A percentile compares a stretch with the other conserved stretches of the same genome.
Evolutionary conservation across 768 basidiomycete genomes (phyloP).

Genomic region (Pisolithus marmoratus): DNA sequence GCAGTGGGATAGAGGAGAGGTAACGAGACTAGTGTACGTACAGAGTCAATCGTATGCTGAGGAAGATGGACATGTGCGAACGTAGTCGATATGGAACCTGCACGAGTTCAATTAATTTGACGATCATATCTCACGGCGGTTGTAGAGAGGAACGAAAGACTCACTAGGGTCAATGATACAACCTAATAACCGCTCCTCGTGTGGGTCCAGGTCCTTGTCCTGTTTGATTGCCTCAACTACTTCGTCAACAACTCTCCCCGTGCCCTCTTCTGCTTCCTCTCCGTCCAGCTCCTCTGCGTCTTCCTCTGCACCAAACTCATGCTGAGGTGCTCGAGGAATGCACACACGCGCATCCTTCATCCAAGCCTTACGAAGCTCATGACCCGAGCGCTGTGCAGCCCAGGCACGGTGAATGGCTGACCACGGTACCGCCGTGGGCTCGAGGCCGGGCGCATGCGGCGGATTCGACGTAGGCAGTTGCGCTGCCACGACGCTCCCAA

Average conservation of each 20-base stretch:
- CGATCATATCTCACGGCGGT: not conserved
- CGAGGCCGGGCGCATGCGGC: constrained; percentile 10
- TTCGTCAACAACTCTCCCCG: constrained; percentile 42
- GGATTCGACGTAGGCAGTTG: not conserved
- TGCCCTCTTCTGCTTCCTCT: constrained; percentile 24
- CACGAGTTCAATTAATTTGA: constrained; percentile 4
- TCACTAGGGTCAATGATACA: constrained; percentile 83
- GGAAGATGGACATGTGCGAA: constrained; percentile 89
- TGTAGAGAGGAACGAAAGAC: constrained; percentile 14
- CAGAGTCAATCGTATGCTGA: constrained; percentile 81
- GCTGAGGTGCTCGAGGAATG: constrained; percentile 27
- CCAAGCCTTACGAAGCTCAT: constrained; percentile 54
- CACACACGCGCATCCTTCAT: constrained; percentile 44
- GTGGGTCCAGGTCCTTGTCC: constrained; percentile 68
- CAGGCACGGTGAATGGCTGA: constrained; percentile 60
- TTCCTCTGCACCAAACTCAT: constrained; percentile 28
- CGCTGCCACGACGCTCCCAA: constrained; percentile 51
- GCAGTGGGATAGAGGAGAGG: constrained; percentile 84
- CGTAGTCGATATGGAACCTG: constrained; percentile 73
- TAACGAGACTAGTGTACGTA: constrained; percentile 86
- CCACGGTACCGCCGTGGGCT: constrained; percentile 64
- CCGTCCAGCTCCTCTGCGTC: constrained; percentile 30
- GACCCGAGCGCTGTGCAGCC: constrained; percentile 46
- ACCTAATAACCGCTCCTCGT: constrained; percentile 74
- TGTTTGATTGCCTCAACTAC: constrained; percentile 73